These are phyloP conservation scores for Cairneyella variabilis DNA, from an alignment of 495 filamentous ascomycete genomes.

Conservation along the genomic window DNA sequence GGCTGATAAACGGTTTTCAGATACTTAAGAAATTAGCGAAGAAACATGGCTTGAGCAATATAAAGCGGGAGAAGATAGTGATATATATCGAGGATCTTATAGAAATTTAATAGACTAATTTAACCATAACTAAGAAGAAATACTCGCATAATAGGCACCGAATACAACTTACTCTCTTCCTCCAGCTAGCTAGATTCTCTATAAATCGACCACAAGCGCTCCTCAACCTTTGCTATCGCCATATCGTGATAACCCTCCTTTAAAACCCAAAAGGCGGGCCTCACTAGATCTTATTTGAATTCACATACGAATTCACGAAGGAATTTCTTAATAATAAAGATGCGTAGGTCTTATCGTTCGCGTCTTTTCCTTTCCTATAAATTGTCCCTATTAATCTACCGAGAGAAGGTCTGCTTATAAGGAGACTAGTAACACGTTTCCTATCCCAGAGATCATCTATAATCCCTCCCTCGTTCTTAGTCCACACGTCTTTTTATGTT, in stretches of 20 bases:
- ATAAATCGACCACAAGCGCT: conserved; percentile 31
- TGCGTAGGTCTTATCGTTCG: conserved; percentile 22
- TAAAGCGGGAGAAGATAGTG: conserved; percentile 26
- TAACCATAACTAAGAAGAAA: conserved; percentile 33
- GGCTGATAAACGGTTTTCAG: conserved; percentile 3
- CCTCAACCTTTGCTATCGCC: conserved; percentile 27
- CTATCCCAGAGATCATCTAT: conserved; percentile 31
- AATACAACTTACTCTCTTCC: conserved; percentile 35
- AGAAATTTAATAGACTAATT: conserved; percentile 28
- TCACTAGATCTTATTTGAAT: conserved; percentile 30
- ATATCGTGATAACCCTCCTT: conserved; percentile 28
- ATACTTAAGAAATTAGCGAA: conserved; percentile 25
- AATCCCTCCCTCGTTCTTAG: conserved; percentile 28
- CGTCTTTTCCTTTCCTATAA: background rate
- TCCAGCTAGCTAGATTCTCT: conserved; percentile 34
- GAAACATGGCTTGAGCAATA: conserved; percentile 23
- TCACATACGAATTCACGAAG: conserved; percentile 34
- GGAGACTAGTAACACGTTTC: conserved; percentile 30
- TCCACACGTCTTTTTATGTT: conserved; percentile 23
- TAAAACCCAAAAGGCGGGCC: conserved; percentile 28
- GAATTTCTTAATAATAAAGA: conserved; percentile 30
- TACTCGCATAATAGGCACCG: conserved; percentile 31
- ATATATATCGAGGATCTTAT: conserved; percentile 37
- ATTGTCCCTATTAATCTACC: background rate
- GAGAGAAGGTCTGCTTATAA: background rate